Base-by-base conservation (phyloP, 306 rosid species). In the Cicer arietinum region DNA sequence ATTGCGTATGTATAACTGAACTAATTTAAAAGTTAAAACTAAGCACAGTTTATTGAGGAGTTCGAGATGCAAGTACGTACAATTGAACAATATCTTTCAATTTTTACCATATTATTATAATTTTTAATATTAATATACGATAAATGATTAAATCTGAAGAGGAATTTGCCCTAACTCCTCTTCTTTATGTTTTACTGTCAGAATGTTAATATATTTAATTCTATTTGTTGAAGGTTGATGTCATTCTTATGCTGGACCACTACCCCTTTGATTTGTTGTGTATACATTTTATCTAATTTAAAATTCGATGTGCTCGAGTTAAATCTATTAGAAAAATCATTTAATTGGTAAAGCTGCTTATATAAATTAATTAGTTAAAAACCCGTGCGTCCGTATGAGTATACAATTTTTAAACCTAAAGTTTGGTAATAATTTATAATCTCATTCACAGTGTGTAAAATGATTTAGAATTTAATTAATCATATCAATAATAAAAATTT, bases 11-110 rank as follows among this genome's bases (percentile, higher is more conserved):
- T 73, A 54, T 61, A 54, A 69, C 77, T 73, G 83, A 79, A 57
- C 75, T 37, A 66, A 67, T 68, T 52, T 77, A 77, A 77, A 79
- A 79, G 2, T 25, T 25, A 25, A 25, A 25, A 81, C 53, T 80
- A 81, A 76, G 75, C 77, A 20, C 67, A 85, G 86, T 78, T 86
- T 75, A 56, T 71, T 77, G 83, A 37, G 61, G 30, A 51, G 68
- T 82, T 79, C 77, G 82, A 82, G 85, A 74, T 81, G 84, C 56
- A 90, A 90, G 96, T 90, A 90, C 96, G 96, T 90, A 90, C 96
- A 74, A 35, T 48, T 84, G 83, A 90, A 88, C 84, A 81, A 52
- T 22, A 71, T 76, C 61, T 68, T 74, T 61, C 78, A 25, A 25
- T 25, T 25, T 25, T 25, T 2, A 25, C 30, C 18, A 62, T 3